phyloP scores from a whole-genome alignment of 345 rosid species.

The Corchorus capsularis region DNA sequence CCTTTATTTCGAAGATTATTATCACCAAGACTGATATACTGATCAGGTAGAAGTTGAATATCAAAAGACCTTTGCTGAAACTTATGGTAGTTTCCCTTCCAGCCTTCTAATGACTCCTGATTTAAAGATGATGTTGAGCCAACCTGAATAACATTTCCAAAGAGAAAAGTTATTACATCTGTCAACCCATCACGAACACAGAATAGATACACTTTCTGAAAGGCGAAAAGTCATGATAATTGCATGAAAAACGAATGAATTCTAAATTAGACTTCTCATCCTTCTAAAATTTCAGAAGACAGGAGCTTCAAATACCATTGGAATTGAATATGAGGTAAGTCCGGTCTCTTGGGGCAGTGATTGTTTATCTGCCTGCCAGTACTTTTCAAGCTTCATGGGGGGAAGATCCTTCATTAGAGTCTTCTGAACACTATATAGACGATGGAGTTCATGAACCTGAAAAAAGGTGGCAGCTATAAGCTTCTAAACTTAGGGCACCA shows the following conservation, averaged over 20 bases:
- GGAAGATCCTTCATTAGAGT: slow-evolving; percentile 39
- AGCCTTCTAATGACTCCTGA: slow-evolving; percentile 21
- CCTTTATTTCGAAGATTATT: slow-evolving; percentile 23
- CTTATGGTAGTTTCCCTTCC: slow-evolving; percentile 13
- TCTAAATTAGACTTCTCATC: background rate
- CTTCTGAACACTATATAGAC: slow-evolving; percentile 37
- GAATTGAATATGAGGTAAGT: slow-evolving; percentile 14
- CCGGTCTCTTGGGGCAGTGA: slow-evolving; percentile 21
- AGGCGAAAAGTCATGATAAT: background rate
- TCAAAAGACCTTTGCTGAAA: slow-evolving; percentile 29
- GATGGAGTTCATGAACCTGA: slow-evolving; percentile 56
- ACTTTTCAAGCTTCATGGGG: slow-evolving; percentile 21
- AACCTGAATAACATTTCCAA: slow-evolving; percentile 36
- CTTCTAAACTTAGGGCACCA: background rate
- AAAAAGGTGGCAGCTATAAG: slow-evolving; percentile 12
- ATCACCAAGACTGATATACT: slow-evolving; percentile 24
- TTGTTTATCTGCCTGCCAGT: slow-evolving; percentile 29
- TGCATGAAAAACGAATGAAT: slow-evolving; percentile 4
- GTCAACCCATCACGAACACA: background rate
- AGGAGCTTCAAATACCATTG: slow-evolving; percentile 30
- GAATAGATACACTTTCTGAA: background rate
- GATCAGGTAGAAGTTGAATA: slow-evolving; percentile 41
- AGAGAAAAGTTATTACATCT: background rate
- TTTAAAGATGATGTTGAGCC: background rate
- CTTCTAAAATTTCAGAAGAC: background rate